Percentiles rank a stretch among this genome's conserved stretches.
These are phyloP conservation scores for Chaetomium strumarium DNA, from an alignment of 2,329 filamentous ascomycete species.

Conservation along the genomic window DNA sequence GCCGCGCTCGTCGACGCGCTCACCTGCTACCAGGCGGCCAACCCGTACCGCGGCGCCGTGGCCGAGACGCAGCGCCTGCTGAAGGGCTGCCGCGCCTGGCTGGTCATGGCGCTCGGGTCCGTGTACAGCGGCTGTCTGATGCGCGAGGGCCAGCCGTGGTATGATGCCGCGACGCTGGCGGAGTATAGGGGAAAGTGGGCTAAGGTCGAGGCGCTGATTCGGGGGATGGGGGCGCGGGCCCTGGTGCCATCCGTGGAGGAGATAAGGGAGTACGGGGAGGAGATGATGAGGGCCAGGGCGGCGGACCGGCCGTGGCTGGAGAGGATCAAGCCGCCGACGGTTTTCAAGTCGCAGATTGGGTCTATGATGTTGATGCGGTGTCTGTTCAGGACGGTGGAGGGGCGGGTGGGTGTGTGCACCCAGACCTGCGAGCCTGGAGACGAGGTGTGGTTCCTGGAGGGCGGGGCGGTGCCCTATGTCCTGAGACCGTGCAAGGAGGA, in stretches of 20 bases:
- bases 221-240: neutral
- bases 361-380: constrained; percentile 5
- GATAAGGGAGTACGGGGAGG: neutral
- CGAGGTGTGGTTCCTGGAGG: constrained; percentile 14
- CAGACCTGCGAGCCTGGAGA: constrained; percentile 6
- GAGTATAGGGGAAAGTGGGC: neutral
- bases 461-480: constrained; percentile 12
- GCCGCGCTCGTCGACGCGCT: constrained; percentile 7
- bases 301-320: constrained; percentile 1
- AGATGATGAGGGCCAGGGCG: neutral
- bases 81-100: neutral
- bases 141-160: neutral
- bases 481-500: neutral
- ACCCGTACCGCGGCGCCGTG: neutral
- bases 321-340: neutral
- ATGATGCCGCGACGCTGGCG: neutral
- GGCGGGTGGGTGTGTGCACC: constrained; percentile 8
- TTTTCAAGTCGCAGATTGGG: constrained; percentile 10
- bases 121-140: neutral
- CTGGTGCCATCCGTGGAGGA: constrained; percentile 8
- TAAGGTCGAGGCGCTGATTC: neutral
- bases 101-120: constrained; percentile 3
- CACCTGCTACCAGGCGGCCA: constrained; percentile 3
- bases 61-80: neutral
- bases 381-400: constrained; percentile 4